Percentiles rank a stretch among this genome's conserved stretches.
phyloP scores from a whole-genome alignment of 306 rosid species.

The Lablab purpureus region DNA sequence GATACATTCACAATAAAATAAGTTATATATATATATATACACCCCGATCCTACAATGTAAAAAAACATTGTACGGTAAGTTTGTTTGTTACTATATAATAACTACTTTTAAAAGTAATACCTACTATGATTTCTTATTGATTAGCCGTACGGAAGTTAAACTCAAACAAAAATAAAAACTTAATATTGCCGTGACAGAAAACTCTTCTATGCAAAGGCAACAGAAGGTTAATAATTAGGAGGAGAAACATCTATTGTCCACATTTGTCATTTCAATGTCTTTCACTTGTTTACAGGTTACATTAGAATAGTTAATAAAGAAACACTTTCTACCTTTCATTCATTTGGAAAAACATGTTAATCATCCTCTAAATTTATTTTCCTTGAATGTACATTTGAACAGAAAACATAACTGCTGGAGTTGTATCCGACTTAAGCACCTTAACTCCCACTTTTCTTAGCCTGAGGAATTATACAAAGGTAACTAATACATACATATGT shows the following conservation, averaged over 20 bases:
- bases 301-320: conserved; percentile 22
- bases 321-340: background rate
- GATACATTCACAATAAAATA: no score
- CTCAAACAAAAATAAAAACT: no score
- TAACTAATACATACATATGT: background rate
- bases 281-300: conserved; percentile 34
- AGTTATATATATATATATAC: no score
- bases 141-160: no score
- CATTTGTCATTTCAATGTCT: conserved; percentile 19
- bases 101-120: no score
- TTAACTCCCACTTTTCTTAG: conserved; percentile 7
- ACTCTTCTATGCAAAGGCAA: no score
- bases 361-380: background rate
- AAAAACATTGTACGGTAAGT: no score
- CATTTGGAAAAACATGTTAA: conserved; percentile 8
- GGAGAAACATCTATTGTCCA: background rate
- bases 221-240: no score
- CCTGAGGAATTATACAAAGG: background rate
- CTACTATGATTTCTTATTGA: no score
- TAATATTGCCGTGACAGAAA: no score
- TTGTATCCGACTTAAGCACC: conserved; percentile 17
- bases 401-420: background rate
- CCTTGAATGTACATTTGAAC: conserved; percentile 27
- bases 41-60: no score
- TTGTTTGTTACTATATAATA: no score